A percentile compares a stretch with the other conserved stretches of the same genome.
These are phyloP conservation scores for Quercus suber DNA, from an alignment of 306 rosid species.

Conservation along the genomic window DNA sequence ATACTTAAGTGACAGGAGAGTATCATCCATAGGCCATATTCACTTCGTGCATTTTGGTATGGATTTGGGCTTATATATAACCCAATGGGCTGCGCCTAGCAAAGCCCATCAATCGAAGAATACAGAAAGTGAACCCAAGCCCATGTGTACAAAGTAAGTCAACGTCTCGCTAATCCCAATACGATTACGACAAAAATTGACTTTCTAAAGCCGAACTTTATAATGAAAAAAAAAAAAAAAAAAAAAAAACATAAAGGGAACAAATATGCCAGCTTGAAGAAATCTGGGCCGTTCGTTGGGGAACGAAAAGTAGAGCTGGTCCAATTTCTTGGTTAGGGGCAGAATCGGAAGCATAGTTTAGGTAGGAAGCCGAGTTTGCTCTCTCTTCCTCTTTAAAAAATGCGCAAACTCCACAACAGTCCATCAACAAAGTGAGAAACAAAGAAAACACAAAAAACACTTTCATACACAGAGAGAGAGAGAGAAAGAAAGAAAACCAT, in stretches of 20 bases:
- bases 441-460: neutral
- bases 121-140: neutral
- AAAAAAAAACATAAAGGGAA: conserved; percentile 1
- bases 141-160: neutral
- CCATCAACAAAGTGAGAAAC: neutral
- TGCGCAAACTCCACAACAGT: neutral
- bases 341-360: conserved; percentile 15
- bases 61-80: too few species aligned
- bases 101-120: too few species aligned
- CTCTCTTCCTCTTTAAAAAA: neutral
- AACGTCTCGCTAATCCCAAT: too few species aligned
- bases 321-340: conserved; percentile 1
- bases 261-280: neutral
- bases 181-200: conserved; percentile 20
- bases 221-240: neutral
- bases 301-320: neutral
- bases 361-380: neutral
- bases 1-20: too few species aligned
- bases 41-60: too few species aligned
- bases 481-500: conserved; percentile 18
- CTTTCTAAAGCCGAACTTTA: neutral
- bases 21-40: neutral
- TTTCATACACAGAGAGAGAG: neutral
- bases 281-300: conserved; percentile 45
- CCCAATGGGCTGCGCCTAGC: too few species aligned